Conservation (phyloP, 108 stramenopile species). For the Nannochloropsis oceanica region DNA sequence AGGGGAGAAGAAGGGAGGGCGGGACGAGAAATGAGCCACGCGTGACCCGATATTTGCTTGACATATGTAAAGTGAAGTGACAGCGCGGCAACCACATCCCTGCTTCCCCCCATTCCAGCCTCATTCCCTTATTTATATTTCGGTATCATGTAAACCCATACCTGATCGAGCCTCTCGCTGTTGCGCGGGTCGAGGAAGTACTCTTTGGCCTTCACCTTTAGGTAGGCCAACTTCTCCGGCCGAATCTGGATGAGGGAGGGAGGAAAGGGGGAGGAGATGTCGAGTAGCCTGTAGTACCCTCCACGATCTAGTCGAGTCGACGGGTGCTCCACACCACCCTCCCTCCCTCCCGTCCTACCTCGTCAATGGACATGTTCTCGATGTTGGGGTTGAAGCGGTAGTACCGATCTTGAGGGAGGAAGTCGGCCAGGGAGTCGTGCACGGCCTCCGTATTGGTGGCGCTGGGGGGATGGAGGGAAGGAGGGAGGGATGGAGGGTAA, state of each 20-base stretch:
- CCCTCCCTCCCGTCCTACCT: neutral
- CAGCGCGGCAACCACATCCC: too few species aligned
- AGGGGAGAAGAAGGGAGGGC: neutral
- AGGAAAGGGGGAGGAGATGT: neutral
- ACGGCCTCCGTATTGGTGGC: conserved; percentile 15
- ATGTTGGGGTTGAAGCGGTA: conserved; percentile 30
- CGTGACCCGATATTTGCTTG: too few species aligned
- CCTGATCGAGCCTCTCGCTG: conserved; percentile 4
- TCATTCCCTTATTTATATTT: neutral
- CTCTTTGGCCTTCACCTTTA: conserved; percentile 13
- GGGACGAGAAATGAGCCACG: neutral
- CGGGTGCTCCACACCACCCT: too few species aligned
- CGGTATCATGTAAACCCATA: too few species aligned
- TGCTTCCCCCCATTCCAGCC: neutral
- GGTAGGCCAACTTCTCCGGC: conserved; percentile 6
- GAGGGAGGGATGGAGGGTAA: neutral
- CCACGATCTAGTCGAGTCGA: too few species aligned
- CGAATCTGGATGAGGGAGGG: neutral
- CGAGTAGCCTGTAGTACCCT: neutral
- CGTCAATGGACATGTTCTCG: conserved; percentile 9
- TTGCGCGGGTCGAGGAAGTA: conserved; percentile 5
- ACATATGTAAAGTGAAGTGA: too few species aligned
- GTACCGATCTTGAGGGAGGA: conserved; percentile 21
- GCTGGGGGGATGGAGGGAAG: neutral
- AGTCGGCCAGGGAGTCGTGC: conserved; percentile 6